Base-by-base conservation (phyloP, 805 yeast genomes). In the Saturnispora silvae region DNA sequence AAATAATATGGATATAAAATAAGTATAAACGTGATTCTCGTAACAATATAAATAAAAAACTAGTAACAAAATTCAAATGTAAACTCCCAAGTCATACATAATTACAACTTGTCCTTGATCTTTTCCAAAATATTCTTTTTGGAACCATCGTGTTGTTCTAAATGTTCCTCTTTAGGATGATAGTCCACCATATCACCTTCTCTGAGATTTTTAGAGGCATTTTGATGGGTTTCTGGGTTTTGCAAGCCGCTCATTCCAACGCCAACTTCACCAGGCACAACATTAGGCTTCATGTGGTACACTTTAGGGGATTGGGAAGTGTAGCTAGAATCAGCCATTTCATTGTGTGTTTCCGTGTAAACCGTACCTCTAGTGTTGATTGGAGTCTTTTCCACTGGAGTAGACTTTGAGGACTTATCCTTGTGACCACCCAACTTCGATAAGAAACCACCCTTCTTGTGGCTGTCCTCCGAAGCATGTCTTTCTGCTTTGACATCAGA, bases 91-190 rank as follows among this genome's bases (percentile, higher is more conserved):
- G 17, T 26, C 30, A 15, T 33, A 15, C 5, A 17, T 20, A 5
- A 24, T 18, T 24, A 23, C 8, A 23, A 23, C 25, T 33, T 33
- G 7, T 41, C 40, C 26, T 41, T 41, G 26, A 41, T 37, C 5
- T 17, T 34, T 3, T 40, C 41, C 24, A 41, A 34, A 8, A 38
- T 28, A 17, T 39, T 31, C 28, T 38, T 41, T 24, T 22, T 34
- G 14, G n/a, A n/a, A n/a, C 26, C 14, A 11, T 15, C 28, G n/a
- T 14, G 17, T 19, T 19, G 37, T 7, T 14, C 13, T 16, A 15
- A 11, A 17, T 7, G 15, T 17, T 28, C 5, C 7, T 15, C 18
- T 28, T 5, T 16, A 15, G 31, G 15, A 23, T 23, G 25, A 23
- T 8, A 23, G 25, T 23, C 25, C 8, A 23, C 25, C 8, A 23